Conservation (phyloP, 345 rosid species). For the Aquilaria sinensis region DNA sequence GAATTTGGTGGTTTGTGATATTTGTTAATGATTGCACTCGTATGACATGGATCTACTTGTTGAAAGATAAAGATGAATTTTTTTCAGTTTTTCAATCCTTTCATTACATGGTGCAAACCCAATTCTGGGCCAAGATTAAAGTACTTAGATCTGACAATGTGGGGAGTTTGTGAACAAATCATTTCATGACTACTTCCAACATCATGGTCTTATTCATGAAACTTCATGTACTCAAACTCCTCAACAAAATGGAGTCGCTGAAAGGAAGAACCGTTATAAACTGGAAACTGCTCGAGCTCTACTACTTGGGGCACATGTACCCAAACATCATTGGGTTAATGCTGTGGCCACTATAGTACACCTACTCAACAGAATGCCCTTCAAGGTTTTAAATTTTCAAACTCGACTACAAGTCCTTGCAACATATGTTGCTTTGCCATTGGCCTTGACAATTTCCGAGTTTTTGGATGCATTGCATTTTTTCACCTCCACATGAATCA, state of each 20-base stretch:
- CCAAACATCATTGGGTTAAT: not conserved
- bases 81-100: not conserved
- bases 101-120: not conserved
- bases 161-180: not conserved
- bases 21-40: slow-evolving; percentile 4
- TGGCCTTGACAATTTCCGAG: not conserved
- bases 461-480: not conserved
- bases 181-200: not conserved
- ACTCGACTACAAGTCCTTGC: not conserved
- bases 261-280: not conserved
- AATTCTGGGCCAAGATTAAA: no score
- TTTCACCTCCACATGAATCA: not conserved
- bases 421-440: not conserved
- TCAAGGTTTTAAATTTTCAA: not conserved
- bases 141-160: not conserved
- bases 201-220: not conserved
- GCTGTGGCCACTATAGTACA: not conserved
- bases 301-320: not conserved
- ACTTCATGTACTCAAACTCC: not conserved
- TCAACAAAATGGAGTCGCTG: not conserved
- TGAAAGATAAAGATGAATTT: slow-evolving; percentile 2
- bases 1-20: not conserved
- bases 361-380: not conserved
- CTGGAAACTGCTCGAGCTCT: not conserved
- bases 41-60: not conserved